Evolutionary conservation across 495 filamentous ascomycete species (phyloP).

Genomic region (Annulohypoxylon stygium): DNA sequence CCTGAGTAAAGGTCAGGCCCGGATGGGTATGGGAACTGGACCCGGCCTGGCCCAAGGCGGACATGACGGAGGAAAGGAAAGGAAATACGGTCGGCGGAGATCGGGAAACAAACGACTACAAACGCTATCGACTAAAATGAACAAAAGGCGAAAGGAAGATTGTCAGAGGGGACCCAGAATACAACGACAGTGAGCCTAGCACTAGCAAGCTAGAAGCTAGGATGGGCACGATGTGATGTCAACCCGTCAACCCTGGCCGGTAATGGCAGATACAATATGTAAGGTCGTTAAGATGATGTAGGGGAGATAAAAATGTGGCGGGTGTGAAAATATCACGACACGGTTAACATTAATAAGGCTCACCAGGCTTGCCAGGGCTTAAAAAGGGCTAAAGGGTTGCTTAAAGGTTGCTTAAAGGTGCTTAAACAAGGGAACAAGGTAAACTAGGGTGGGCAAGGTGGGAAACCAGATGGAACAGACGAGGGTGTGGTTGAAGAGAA

Average conservation of each 20-base stretch:
- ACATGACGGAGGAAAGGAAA: slow-evolving; percentile 50
- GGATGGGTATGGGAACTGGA: slow-evolving; percentile 53
- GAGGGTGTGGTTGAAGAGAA: slow-evolving; percentile 51
- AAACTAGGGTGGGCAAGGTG: slow-evolving; percentile 17
- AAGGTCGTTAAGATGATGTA: slow-evolving; percentile 33
- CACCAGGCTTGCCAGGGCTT: slow-evolving; percentile 16
- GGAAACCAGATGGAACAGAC: slow-evolving; percentile 20
- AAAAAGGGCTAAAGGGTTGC: too few species aligned
- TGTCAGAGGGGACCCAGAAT: slow-evolving; percentile 37
- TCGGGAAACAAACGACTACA: slow-evolving; percentile 36
- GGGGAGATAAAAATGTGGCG: slow-evolving; percentile 37
- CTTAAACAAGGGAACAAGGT: slow-evolving; percentile 4
- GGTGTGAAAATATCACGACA: slow-evolving; percentile 55
- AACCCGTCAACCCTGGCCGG: slow-evolving; percentile 53
- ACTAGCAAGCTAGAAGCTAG: slow-evolving; percentile 42
- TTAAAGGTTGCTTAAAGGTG: not conserved
- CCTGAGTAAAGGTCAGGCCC: slow-evolving; percentile 53
- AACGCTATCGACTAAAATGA: slow-evolving; percentile 39
- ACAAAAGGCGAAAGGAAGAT: slow-evolving; percentile 47
- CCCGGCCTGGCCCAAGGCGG: slow-evolving; percentile 53
- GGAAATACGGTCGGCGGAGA: slow-evolving; percentile 23
- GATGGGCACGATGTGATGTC: slow-evolving; percentile 52
- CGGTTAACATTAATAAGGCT: slow-evolving; percentile 51
- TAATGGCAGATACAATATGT: slow-evolving; percentile 49
- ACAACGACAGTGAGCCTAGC: slow-evolving; percentile 43